These are phyloP conservation scores for Colletotrichum acutatum DNA, from an alignment of 2,329 filamentous ascomycete species.

Conservation along the genomic window DNA sequence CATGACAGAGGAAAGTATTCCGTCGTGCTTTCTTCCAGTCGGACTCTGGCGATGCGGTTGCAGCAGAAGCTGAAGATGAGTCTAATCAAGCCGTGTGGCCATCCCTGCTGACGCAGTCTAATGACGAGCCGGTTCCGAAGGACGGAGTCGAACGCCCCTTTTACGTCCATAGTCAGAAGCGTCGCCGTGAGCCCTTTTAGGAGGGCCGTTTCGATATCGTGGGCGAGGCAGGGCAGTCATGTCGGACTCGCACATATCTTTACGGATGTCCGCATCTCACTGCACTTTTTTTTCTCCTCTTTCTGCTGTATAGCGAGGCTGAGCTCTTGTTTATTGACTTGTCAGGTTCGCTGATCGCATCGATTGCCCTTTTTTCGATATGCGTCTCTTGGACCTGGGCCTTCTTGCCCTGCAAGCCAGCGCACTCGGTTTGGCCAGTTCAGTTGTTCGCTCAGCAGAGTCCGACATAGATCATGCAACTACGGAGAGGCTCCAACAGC, in stretches of 20 bases:
- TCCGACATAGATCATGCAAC: neutral
- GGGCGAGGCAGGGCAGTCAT: no score
- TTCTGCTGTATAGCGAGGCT: neutral
- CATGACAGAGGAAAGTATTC: no score
- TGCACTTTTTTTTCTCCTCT: neutral
- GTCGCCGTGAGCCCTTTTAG: no score
- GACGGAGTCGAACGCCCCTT: no score
- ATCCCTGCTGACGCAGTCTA: no score
- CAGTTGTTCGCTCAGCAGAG: neutral
- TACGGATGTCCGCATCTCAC: neutral
- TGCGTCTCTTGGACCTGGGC: neutral
- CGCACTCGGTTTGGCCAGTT: slow-evolving; percentile 30
- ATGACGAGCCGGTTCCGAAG: no score
- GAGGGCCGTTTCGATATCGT: no score
- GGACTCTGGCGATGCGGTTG: no score
- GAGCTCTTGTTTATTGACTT: neutral
- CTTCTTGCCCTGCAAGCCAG: neutral
- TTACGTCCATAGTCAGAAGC: no score
- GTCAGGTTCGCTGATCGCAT: neutral
- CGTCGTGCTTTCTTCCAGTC: no score
- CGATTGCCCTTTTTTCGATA: neutral
- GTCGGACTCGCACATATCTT: neutral
- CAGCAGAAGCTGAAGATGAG: no score
- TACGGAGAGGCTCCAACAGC: neutral
- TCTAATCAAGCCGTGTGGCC: no score